A percentile compares a stretch with the other conserved stretches of the same genome.
phyloP scores from a whole-genome alignment of 2,329 filamentous ascomycete genomes.

The Fusarium udum region DNA sequence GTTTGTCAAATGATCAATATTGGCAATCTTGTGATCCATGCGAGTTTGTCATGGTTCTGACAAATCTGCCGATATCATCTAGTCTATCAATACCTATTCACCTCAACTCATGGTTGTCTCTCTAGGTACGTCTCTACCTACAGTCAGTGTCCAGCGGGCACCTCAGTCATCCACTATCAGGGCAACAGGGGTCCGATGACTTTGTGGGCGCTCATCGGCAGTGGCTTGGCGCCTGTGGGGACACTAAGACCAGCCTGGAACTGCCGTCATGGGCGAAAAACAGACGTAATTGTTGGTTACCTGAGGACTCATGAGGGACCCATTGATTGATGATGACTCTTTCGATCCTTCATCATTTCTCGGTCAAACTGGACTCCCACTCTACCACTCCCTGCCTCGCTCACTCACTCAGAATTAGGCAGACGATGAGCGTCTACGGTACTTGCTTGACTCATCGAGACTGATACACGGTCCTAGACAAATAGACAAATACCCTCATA shows the following conservation, averaged over 20 bases:
- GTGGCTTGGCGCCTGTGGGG: constrained; percentile 25
- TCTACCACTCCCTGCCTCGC: not conserved
- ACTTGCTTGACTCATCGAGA: constrained; percentile 34
- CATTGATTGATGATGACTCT: constrained; percentile 33
- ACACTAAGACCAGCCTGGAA: constrained; percentile 16
- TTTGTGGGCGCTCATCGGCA: constrained; percentile 18
- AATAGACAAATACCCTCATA: constrained; percentile 32
- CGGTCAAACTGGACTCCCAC: not conserved
- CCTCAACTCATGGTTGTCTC: not conserved
- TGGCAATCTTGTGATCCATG: not conserved
- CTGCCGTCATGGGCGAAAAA: constrained; percentile 19
- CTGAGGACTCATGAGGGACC: constrained; percentile 21
- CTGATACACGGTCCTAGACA: constrained; percentile 29
- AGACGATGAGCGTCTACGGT: not conserved
- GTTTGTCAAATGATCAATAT: not conserved
- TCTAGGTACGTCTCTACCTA: not conserved
- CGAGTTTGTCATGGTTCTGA: not conserved
- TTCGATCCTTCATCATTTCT: constrained; percentile 18
- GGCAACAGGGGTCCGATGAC: constrained; percentile 16
- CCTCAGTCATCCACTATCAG: not conserved
- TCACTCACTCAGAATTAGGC: not conserved
- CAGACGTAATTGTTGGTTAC: constrained; percentile 19
- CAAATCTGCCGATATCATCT: not conserved
- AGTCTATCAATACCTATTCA: not conserved
- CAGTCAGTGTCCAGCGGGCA: not conserved